Evolutionary conservation across 2,329 filamentous ascomycete species (phyloP), one percentile per base, ranked within the genome.

Genomic region (Aquanectria penicillioides): DNA sequence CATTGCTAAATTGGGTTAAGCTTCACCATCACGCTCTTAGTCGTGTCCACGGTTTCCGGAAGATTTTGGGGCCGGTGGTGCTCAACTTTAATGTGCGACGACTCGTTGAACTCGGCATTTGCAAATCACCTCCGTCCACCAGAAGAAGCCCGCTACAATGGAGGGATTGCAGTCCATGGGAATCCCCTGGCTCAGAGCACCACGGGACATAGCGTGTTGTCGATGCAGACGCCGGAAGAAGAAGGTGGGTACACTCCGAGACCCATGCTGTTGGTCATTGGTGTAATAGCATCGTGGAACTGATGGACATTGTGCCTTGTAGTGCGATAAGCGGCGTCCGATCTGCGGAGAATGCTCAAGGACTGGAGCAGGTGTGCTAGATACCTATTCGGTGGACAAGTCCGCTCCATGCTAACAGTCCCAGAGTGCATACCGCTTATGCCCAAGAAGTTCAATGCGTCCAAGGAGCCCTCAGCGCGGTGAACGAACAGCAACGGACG

Each of bases 321-420:
- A 43, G 38, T 43, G 38, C 38, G 38, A 43, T 43, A 43, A 43
- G 38, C 38, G 38, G 18, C 38, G 38, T 9, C 38, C 38, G 22
- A 43, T 43, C 22, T 43, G 38, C n/a, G 38, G 38, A 28, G 38
- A 43, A 25, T 43, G 38, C 10, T 43, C 38, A 12, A 43, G 38
- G 28, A 43, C 38, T 28, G 38, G 38, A 28, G 38, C 38, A 6
- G 38, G 38, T 43, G 25, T 15, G 38, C 28, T 22, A 26, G 17
- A 7, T 7, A 9, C 22, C n/a, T 25, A 43, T 43, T 26, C 22
- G 38, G 13, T 25, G 18, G 13, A 8, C 3, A 6, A 15, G n/a
- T 26, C 13, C n/a, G 23, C 13, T 23, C 17, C 23, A 18, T 28
- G 23, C 38, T 43, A 15, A 43, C 20, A 23, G 8, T 13, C 13